phyloP scores from a whole-genome alignment of 495 filamentous ascomycete genomes.

The Aspergillus taichungensis region DNA sequence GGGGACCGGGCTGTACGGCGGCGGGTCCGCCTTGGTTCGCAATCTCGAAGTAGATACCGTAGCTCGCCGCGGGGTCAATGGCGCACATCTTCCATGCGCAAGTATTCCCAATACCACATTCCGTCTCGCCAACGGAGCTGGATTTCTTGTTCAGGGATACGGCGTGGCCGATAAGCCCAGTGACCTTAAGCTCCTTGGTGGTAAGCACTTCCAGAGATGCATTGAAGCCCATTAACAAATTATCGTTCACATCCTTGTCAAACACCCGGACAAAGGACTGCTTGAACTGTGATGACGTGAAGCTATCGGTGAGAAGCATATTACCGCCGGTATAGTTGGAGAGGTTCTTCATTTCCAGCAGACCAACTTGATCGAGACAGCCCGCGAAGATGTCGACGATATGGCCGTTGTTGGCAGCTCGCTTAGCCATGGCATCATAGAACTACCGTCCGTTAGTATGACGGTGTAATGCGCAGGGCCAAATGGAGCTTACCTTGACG shows the following conservation, averaged over 20 bases:
- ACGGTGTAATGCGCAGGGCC: not conserved
- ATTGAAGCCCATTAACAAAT: conserved; percentile 97
- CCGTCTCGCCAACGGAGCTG: conserved; percentile 91
- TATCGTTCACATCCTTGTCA: conserved; percentile 91
- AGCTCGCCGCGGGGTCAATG: conserved; percentile 88
- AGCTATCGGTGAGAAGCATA: conserved; percentile 98
- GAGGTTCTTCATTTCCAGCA: conserved; percentile 98
- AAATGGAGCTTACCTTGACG: conserved; percentile 59
- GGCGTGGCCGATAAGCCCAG: conserved; percentile 93
- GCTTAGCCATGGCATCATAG: conserved; percentile 94
- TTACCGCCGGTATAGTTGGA: conserved; percentile 95
- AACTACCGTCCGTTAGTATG: conserved; percentile 51
- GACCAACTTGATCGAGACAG: conserved; percentile 94
- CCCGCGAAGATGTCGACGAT: conserved; percentile 97
- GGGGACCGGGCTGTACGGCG: conserved; percentile 74
- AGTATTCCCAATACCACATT: conserved; percentile 97
- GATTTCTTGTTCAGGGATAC: conserved; percentile 98
- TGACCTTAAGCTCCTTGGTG: conserved; percentile 97
- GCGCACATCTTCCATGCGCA: conserved; percentile 99
- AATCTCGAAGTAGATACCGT: conserved; percentile 96
- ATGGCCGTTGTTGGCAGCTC: conserved; percentile 93
- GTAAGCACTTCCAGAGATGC: conserved; percentile 93
- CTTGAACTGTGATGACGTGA: conserved; percentile 99
- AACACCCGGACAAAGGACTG: conserved; percentile 97
- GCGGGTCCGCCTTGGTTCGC: conserved; percentile 86